Conservation (phyloP, 2,329 filamentous ascomycete species). For the Colletotrichum acutatum region DNA sequence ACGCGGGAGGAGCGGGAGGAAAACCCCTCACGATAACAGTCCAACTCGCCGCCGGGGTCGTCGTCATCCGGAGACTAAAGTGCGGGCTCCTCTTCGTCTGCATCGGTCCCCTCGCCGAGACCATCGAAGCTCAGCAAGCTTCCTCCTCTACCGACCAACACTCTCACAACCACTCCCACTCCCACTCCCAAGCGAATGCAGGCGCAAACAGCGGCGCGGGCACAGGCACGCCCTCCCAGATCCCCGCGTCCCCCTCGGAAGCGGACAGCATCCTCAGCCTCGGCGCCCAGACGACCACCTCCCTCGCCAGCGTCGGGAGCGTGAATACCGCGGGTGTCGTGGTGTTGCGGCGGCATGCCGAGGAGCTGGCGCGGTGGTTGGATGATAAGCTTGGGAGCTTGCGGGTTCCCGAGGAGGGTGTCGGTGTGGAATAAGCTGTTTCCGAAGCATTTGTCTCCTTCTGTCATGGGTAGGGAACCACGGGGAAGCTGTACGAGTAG, state of each 20-base stretch:
- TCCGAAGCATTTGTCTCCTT: neutral
- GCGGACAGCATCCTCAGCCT: constrained; percentile 59
- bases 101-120: constrained; percentile 58
- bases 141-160: constrained; percentile 27
- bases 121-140: constrained; percentile 33
- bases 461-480: neutral
- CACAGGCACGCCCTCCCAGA: constrained; percentile 41
- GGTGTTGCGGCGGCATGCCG: constrained; percentile 65
- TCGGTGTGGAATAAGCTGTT: constrained; percentile 47
- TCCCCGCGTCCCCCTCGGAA: constrained; percentile 52
- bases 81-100: constrained; percentile 73
- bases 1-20: constrained; percentile 25
- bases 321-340: constrained; percentile 58
- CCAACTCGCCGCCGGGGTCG: constrained; percentile 67
- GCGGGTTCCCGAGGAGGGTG: constrained; percentile 63
- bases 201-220: constrained; percentile 39
- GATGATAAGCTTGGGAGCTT: constrained; percentile 69
- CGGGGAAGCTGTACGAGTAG: neutral
- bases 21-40: constrained; percentile 63
- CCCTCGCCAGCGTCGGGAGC: constrained; percentile 50
- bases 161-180: constrained; percentile 35
- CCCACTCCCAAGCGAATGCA: constrained; percentile 28
- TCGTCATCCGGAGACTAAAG: constrained; percentile 67
- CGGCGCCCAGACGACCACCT: constrained; percentile 56
- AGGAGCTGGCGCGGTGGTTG: constrained; percentile 68